These are phyloP conservation scores for Arachis stenosperma DNA, from an alignment of 306 rosid genomes.

Conservation along the genomic window DNA sequence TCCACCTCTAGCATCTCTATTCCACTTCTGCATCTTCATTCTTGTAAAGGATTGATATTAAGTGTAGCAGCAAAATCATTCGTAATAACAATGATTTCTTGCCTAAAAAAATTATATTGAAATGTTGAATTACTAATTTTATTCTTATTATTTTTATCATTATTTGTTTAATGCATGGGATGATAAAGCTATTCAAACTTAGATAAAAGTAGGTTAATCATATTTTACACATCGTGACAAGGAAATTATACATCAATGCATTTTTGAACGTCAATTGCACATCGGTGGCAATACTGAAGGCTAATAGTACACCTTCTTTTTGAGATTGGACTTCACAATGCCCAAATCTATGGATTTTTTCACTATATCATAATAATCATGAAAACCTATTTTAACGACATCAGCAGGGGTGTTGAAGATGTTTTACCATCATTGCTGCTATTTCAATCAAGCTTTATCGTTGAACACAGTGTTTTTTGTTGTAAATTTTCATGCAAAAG, in stretches of 20 bases:
- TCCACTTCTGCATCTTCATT: too few relatives aligned
- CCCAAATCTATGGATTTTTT: conserved; percentile 97
- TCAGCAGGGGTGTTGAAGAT: conserved; percentile 79
- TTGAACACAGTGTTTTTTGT: too few relatives aligned
- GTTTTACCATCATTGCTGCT: too few relatives aligned
- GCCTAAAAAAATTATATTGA: too few relatives aligned
- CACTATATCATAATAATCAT: conserved; percentile 80
- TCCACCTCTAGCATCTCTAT: too few relatives aligned
- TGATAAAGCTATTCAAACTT: conserved; percentile 69
- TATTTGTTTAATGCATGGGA: conserved; percentile 41
- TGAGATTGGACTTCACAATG: conserved; percentile 63
- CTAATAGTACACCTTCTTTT: conserved; percentile 48
- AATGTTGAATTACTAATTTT: too few relatives aligned
- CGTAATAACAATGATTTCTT: too few relatives aligned
- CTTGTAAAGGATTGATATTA: too few relatives aligned
- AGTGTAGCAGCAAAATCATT: too few relatives aligned
- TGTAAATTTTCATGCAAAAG: too few relatives aligned
- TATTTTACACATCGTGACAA: conserved; percentile 66
- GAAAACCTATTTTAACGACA: conserved; percentile 62
- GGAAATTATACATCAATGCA: conserved; percentile 79
- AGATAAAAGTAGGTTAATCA: conserved; percentile 63
- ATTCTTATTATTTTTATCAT: too few relatives aligned
- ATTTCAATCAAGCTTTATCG: too few relatives aligned
- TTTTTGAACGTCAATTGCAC: conserved; percentile 81
- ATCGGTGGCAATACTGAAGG: conserved; percentile 67